Base-by-base conservation (phyloP, 2,329 filamentous ascomycete genomes). In the Stylonectria norvegica region DNA sequence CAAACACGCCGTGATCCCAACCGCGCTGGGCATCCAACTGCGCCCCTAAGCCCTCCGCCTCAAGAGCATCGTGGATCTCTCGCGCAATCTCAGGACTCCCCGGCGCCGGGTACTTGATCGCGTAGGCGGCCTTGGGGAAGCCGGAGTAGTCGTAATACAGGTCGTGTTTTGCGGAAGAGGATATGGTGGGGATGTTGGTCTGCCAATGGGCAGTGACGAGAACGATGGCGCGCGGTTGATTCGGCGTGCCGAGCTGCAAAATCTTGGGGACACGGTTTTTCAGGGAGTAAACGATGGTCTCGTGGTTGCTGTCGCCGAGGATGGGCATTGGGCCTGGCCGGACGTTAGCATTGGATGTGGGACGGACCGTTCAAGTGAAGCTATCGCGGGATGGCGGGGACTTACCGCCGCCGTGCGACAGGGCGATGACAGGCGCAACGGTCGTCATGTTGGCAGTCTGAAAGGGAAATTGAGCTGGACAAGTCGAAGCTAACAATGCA, bases 1-100 rank as follows among this genome's bases (percentile, higher is more conserved):
- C 60, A 56, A 80, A 81, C 42, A 81, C 75, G 62, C 77, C 78
- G 54, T 81, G 78, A 54, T 81, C 77, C 77, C 77, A 81, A 42
- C 71, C 64, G 28, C 71, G 66, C 41, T 58, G 36, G 11, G 38
- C 47, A 45, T 75, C 64, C 10, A 74, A 59, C 10, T 45, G 46
- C 2, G 67, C 60, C 11, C 58, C 48, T 0, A 80, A 57, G 0
- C 77, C 77, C n/a, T 67, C 66, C 2, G 58, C 60, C 12, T 63
- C 59, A 27, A 82, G 52, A 3, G 67, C 65, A n/a, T 64, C 60
- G 9, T 65, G 65, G 17, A 80, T 63, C 43, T 73, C 64, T 2
- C 56, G 59, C 0, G 79, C 79, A 4, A 82, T 56, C 22, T 68
- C 69, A 1, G 77, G 75, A 19, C 70, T 70, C 1, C 79, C 79